Conservation (phyloP, 441 rosid species). For the Euphorbia celastroides region DNA sequence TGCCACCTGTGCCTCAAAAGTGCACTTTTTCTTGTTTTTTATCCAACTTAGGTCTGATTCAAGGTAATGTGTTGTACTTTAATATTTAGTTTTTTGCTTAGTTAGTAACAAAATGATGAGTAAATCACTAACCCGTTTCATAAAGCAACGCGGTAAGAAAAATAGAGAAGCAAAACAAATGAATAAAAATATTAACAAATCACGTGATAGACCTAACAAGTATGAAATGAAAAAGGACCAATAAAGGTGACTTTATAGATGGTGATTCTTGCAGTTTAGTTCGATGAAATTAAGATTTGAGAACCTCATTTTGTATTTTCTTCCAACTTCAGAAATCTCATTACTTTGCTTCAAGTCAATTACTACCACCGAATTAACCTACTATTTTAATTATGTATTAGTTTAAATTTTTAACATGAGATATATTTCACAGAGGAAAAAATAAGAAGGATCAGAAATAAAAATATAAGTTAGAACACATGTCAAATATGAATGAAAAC, state of each 20-base stretch:
- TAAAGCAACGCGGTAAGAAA: too few species aligned
- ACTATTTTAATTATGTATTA: too few species aligned
- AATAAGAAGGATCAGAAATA: too few species aligned
- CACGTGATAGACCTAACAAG: background rate
- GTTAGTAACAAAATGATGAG: too few species aligned
- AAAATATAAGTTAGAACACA: too few species aligned
- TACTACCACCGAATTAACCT: background rate
- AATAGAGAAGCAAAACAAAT: too few species aligned
- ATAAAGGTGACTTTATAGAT: background rate
- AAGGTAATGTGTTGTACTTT: background rate
- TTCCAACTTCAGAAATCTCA: background rate
- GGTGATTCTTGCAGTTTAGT: background rate
- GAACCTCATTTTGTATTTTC: background rate
- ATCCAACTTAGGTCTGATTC: background rate
- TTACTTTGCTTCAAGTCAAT: background rate
- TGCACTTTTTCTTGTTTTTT: constrained; percentile 4
- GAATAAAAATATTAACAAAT: too few species aligned
- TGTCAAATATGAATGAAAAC: too few species aligned
- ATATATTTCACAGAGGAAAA: too few species aligned
- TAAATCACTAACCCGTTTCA: too few species aligned
- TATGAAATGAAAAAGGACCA: background rate
- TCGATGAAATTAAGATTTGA: background rate
- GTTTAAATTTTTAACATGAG: too few species aligned
- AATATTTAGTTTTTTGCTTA: background rate
- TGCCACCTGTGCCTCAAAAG: background rate